These are phyloP conservation scores for Nemania sp. DNA, from an alignment of 2,329 filamentous ascomycete species.

Conservation along the genomic window DNA sequence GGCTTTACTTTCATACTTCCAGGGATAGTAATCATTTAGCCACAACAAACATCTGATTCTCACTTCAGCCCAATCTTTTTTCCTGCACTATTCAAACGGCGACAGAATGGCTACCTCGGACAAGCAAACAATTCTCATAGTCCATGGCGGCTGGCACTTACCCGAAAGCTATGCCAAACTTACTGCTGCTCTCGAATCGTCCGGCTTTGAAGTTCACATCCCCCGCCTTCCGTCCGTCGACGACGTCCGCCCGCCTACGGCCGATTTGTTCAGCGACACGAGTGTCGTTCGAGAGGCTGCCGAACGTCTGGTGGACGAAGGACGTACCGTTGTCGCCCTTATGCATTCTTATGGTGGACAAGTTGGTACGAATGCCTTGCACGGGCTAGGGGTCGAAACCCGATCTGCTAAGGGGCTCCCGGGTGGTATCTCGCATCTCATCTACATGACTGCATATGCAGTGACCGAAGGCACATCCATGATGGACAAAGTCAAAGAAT, in stretches of 20 bases:
- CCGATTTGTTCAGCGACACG: constrained; percentile 31
- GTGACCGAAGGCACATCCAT: constrained; percentile 16
- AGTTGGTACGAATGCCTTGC: constrained; percentile 35
- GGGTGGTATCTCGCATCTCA: constrained; percentile 34
- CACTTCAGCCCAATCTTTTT: background rate
- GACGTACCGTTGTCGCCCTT: constrained; percentile 29
- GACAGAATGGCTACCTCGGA: background rate
- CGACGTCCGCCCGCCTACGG: constrained; percentile 32
- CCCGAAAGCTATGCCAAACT: constrained; percentile 26
- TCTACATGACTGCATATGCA: constrained; percentile 31
- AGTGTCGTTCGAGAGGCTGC: constrained; percentile 28
- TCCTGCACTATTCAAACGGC: background rate
- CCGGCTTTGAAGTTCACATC: constrained; percentile 28
- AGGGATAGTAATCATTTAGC: too few species aligned
- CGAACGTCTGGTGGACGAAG: constrained; percentile 28
- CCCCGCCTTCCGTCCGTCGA: constrained; percentile 25
- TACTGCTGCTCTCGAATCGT: constrained; percentile 7
- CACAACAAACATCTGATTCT: too few species aligned
- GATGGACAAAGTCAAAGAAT: constrained; percentile 23
- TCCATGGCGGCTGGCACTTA: background rate
- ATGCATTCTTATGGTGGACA: constrained; percentile 39
- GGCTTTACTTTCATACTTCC: too few species aligned
- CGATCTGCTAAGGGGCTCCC: constrained; percentile 17
- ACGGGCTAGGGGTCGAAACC: constrained; percentile 25
- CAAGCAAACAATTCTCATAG: background rate